Conservation (phyloP, 352 stramenopile species). For the Phytophthora tubulina region DNA sequence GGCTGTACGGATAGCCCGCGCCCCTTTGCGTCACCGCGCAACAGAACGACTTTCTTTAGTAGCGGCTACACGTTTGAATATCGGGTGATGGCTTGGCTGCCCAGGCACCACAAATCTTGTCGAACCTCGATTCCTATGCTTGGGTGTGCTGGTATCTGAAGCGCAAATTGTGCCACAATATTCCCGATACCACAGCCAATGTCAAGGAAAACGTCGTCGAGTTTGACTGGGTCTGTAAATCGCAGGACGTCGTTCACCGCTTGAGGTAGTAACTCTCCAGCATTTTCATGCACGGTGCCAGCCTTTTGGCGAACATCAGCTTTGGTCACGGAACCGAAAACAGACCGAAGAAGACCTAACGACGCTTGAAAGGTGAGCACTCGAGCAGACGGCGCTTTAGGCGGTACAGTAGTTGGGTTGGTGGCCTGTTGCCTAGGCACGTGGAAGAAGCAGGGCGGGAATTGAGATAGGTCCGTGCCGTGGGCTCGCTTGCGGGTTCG, state of each 20-base stretch:
- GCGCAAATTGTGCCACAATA: constrained; percentile 4
- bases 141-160: constrained; percentile 1
- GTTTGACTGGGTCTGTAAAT: neutral
- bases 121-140: constrained; percentile 3
- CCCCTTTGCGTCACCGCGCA: neutral
- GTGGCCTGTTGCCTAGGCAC: neutral
- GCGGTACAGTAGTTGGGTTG: neutral
- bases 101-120: neutral
- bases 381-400: neutral
- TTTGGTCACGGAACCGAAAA: constrained; percentile 9
- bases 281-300: constrained; percentile 1
- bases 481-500: constrained; percentile 14
- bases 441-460: constrained; percentile 6
- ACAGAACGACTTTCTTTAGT: constrained; percentile 7
- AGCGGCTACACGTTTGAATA: constrained; percentile 8
- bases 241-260: neutral
- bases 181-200: constrained; percentile 9
- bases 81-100: neutral
- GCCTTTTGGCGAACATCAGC: constrained; percentile 11
- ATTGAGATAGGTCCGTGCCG: constrained; percentile 7
- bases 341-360: neutral
- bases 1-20: constrained; percentile 1
- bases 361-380: constrained; percentile 2
- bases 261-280: constrained; percentile 3
- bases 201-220: constrained; percentile 7